Evolutionary conservation across 345 rosid species (phyloP), one percentile per base, ranked within the genome.

Genomic region (Eucalyptus paniculata): DNA sequence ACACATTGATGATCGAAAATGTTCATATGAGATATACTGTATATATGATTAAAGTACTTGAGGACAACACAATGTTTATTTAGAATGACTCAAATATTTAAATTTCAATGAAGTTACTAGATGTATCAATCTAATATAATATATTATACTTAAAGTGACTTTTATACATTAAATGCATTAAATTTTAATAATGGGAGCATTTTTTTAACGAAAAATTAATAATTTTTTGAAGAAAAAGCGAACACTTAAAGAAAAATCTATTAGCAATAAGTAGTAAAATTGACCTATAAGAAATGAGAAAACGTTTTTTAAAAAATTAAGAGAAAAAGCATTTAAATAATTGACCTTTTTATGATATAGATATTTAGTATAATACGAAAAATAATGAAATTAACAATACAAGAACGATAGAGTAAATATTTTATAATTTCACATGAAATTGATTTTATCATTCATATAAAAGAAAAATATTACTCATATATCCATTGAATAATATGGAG

Each of bases 81-180:
- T 1, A 0, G 62, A 56, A 56, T 1, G 3, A 56, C 62, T 1
- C 0, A 0, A 0, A 56, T 56, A 24, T 56, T 56, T 56, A 56
- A 56, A 56, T 56, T 56, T 56, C 14, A 56, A 56, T 56, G 62
- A 56, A 56, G 62, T 56, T 56, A 24, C 62, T 24, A 56, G 30
- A 56, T 56, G 62, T 23, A 23, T 56, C 30, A 56, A 56, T 56
- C 13, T 56, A 24, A 26, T 24, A 24, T 56, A 24, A 26, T 24
- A 24, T 56, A 56, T 24, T 56, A 24, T 56, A 56, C 62, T 56
- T 56, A 56, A 56, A 56, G 14, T 56, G 62, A 26, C 7, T 56
- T 56, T 24, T 56, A 56, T 56, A 56, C 62, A 56, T 56, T 56
- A 56, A 56, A 56, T 56, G 6, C 62, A 56, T 56, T 56, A 24